Base-by-base conservation (phyloP, 2,329 filamentous ascomycete species). In the Cyphellophora europaea region DNA sequence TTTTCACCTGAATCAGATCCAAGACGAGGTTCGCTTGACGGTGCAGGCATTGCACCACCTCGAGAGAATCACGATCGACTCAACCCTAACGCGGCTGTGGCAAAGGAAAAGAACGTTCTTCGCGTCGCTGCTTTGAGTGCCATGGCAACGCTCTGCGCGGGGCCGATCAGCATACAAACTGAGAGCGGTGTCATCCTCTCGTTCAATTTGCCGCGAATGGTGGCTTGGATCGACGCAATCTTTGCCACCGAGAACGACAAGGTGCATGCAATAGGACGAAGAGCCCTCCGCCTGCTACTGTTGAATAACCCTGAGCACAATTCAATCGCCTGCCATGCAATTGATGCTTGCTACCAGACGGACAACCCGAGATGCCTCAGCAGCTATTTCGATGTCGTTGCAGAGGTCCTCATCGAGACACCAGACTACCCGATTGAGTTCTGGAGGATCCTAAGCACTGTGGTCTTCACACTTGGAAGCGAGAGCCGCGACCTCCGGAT, bases 31-130 rank as follows among this genome's bases (percentile, higher is more conserved):
- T 16, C 19, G 6, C 23, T 34, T 13, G 19, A 34, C 5, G 13
- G 18, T 2, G 18, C 11, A 14, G 18, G 13, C 23, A 14, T 14
- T n/a, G 4, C 11, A 3, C 14, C 19, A n/a, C 18, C 19, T 15
- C 35, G 42, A 28, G 40, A 43, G n/a, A 14, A 39, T 13, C 59
- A 79, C 12, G 77, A 79, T 10, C 86, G 88, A 52, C 74, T 83
- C 45, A 79, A 81, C 4, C 86, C 79, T 14, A 89, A 84, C 14
- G 88, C 88, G 16, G 83, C 87, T 1, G 91, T 94, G 72, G 91
- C 96, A 54, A 96, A 95, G 47, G 89, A 98, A 59, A 96, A 94
- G 64, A 79, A 84, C 43, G 93, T 94, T 52, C 70, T 98, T 23
- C 76, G 86, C 38, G 91, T 82, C 14, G 87, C 91, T 18, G 89